Conservation (phyloP, 2,329 filamentous ascomycete species). For the Aspergillus sp. region DNA sequence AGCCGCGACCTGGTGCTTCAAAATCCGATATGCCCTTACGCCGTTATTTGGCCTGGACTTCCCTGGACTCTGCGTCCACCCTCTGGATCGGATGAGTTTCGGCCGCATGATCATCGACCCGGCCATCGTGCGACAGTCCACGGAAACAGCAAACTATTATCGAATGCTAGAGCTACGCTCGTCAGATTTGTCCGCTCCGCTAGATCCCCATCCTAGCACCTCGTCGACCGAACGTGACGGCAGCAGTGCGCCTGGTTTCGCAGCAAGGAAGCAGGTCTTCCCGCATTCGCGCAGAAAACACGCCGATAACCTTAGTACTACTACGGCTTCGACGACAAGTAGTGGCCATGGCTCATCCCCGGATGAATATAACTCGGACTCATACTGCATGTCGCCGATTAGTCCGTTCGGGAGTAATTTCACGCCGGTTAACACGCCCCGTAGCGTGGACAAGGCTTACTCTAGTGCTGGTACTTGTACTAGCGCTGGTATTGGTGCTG, state of each 20-base stretch:
- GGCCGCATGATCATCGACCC: constrained; percentile 59
- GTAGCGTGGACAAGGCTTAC: constrained; percentile 12
- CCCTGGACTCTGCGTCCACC: constrained; percentile 59
- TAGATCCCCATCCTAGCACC: no score
- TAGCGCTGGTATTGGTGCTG: not conserved
- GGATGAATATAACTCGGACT: constrained; percentile 16
- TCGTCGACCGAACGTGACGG: not conserved
- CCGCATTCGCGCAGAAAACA: constrained; percentile 19
- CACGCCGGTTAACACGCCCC: constrained; percentile 37
- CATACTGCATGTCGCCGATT: constrained; percentile 32
- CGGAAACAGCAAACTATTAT: constrained; percentile 26
- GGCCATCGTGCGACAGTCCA: constrained; percentile 47
- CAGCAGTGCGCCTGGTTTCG: not conserved
- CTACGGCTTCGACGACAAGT: constrained; percentile 7
- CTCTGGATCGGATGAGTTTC: constrained; percentile 53
- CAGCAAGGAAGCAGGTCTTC: constrained; percentile 12
- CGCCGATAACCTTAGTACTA: constrained; percentile 11
- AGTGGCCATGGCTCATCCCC: constrained; percentile 36
- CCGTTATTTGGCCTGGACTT: constrained; percentile 85
- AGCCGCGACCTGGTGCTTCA: constrained; percentile 80
- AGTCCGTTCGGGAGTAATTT: constrained; percentile 29
- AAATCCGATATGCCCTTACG: constrained; percentile 75
- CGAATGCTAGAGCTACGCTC: constrained; percentile 22
- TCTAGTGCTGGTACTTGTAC: not conserved
- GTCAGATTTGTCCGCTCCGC: not conserved